phyloP scores from a whole-genome alignment of 176 grass and related monocot genomes.

The Puccinellia tenuiflora region DNA sequence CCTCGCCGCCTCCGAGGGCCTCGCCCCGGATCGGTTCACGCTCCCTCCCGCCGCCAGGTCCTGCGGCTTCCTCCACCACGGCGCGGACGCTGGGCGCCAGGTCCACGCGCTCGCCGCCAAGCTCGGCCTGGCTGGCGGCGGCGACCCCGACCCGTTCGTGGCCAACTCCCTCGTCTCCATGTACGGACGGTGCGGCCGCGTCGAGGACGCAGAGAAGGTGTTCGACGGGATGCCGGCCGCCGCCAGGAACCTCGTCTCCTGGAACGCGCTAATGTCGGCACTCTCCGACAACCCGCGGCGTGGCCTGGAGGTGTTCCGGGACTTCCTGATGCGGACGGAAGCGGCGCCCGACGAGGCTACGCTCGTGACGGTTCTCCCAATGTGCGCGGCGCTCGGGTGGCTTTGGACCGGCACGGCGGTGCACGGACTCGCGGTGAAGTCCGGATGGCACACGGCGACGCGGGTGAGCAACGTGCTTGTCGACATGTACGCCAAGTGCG shows the following conservation, averaged over 20 bases:
- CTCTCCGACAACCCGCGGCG: constrained; percentile 35
- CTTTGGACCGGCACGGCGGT: constrained; percentile 23
- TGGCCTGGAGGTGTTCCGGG: constrained; percentile 38
- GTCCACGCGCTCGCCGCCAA: constrained; percentile 48
- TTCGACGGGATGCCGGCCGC: constrained; percentile 33
- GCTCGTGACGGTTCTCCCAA: constrained; percentile 48
- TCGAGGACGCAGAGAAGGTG: constrained; percentile 31
- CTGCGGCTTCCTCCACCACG: constrained; percentile 29
- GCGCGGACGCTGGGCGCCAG: constrained; percentile 5
- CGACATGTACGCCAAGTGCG: constrained; percentile 59
- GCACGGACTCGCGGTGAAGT: constrained; percentile 46
- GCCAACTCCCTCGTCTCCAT: constrained; percentile 51
- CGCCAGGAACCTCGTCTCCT: constrained; percentile 52
- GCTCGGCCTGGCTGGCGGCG: constrained; percentile 22
- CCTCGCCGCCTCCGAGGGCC: constrained; percentile 2
- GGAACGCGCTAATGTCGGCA: constrained; percentile 57
- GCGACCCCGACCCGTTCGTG: constrained; percentile 27
- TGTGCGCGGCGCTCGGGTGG: constrained; percentile 35
- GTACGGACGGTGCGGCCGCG: constrained; percentile 49
- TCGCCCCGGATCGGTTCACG: constrained; percentile 41
- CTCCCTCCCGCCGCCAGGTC: constrained; percentile 45
- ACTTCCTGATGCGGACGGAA: background rate
- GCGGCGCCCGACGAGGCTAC: constrained; percentile 45
- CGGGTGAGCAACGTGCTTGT: constrained; percentile 51
- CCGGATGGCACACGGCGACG: constrained; percentile 23